phyloP scores from a whole-genome alignment of 1,284 basidiomycete species.

The Leccinum fallax region DNA sequence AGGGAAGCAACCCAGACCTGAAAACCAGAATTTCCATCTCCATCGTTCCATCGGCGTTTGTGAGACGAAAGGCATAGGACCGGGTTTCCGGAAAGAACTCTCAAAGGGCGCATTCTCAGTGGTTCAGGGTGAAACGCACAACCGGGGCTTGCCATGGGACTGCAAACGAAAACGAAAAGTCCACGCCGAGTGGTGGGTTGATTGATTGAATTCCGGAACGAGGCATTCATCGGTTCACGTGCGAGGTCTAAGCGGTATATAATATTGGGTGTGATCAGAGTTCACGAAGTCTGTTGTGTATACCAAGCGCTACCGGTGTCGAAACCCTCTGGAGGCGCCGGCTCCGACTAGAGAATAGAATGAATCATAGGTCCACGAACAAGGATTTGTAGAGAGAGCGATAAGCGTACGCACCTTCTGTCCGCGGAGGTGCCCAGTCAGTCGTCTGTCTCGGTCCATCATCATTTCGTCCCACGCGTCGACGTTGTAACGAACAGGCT shows the following conservation, averaged over 20 bases:
- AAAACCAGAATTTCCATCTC: background rate
- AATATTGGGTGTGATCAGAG: conserved; percentile 1
- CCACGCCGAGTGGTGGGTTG: background rate
- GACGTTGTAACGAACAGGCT: conserved; percentile 84
- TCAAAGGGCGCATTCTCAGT: background rate
- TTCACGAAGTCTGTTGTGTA: conserved; percentile 51
- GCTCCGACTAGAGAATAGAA: conserved; percentile 58
- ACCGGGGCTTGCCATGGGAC: conserved; percentile 1
- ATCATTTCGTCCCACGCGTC: conserved; percentile 95
- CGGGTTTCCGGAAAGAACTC: background rate
- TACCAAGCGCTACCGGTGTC: conserved; percentile 80
- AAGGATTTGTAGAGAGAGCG: conserved; percentile 2
- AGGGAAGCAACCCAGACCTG: conserved; percentile 1
- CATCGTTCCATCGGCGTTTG: background rate
- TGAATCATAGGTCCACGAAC: background rate
- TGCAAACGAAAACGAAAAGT: background rate
- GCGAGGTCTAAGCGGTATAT: conserved; percentile 25
- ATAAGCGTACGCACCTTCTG: conserved; percentile 58
- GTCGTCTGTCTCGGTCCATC: conserved; percentile 86
- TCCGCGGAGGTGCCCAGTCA: conserved; percentile 88
- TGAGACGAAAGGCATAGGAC: background rate
- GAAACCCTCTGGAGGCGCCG: conserved; percentile 73
- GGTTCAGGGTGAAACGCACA: background rate
- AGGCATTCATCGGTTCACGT: background rate
- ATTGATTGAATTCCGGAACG: background rate